These are phyloP conservation scores for Colletotrichum sp. DNA, from an alignment of 2,329 filamentous ascomycete species.

Conservation along the genomic window DNA sequence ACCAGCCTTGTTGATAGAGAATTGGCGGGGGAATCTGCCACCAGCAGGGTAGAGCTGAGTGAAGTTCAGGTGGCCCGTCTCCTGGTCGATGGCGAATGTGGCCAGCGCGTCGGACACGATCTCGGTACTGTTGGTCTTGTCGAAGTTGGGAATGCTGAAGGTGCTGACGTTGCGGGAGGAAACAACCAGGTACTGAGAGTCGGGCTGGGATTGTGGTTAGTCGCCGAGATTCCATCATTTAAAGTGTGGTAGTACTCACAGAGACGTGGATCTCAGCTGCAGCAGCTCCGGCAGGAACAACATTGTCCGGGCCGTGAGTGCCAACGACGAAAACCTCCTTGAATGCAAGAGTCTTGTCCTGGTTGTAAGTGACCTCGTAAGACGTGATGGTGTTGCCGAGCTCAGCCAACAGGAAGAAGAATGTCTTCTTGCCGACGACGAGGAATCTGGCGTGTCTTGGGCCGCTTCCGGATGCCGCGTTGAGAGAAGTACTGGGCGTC, in stretches of 20 bases:
- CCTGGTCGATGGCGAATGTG: slow-evolving; percentile 59
- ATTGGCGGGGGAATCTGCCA: slow-evolving; percentile 69
- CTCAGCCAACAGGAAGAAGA: slow-evolving; percentile 66
- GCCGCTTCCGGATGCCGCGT: slow-evolving; percentile 6
- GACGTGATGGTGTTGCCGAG: slow-evolving; percentile 60
- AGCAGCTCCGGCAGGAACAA: slow-evolving; percentile 43
- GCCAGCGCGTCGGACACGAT: slow-evolving; percentile 68
- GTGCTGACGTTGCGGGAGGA: slow-evolving; percentile 69
- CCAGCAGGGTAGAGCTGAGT: slow-evolving; percentile 65
- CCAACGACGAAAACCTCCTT: slow-evolving; percentile 50
- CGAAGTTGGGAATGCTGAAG: slow-evolving; percentile 50
- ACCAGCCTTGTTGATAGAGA: slow-evolving; percentile 69
- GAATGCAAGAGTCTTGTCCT: slow-evolving; percentile 46
- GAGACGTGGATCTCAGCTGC: slow-evolving; percentile 64
- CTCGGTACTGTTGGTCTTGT: slow-evolving; percentile 34
- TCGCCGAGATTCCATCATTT: neutral
- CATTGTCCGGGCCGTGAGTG: slow-evolving; percentile 50
- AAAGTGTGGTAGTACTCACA: slow-evolving; percentile 42
- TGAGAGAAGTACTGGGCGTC: slow-evolving; percentile 9
- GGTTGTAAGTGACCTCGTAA: slow-evolving; percentile 59
- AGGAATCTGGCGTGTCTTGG: slow-evolving; percentile 55
- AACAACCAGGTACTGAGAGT: slow-evolving; percentile 66
- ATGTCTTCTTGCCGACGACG: slow-evolving; percentile 47
- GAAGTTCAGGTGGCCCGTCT: slow-evolving; percentile 58
- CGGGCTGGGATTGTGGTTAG: slow-evolving; percentile 43